Percentiles rank a stretch among this genome's conserved stretches.
These are phyloP conservation scores for Myriosclerotinia curreyana DNA, from an alignment of 2,329 filamentous ascomycete species.

Conservation along the genomic window DNA sequence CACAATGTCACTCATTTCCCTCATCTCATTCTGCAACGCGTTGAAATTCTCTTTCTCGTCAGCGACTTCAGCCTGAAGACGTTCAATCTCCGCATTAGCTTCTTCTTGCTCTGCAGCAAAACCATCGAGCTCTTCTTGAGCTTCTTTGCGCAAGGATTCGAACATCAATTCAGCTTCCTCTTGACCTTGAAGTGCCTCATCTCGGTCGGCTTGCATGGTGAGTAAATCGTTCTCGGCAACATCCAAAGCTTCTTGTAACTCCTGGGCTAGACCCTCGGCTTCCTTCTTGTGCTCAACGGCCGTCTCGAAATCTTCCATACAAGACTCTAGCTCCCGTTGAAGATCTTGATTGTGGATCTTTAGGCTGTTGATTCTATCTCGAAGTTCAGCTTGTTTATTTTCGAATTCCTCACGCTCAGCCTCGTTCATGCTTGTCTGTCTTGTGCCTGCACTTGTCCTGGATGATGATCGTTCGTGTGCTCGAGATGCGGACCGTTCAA, in stretches of 20 bases:
- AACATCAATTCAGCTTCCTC: slow-evolving; percentile 57
- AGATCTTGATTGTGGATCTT: slow-evolving; percentile 89
- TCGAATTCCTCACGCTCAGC: slow-evolving; percentile 83
- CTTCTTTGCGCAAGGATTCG: slow-evolving; percentile 58
- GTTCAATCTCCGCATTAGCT: slow-evolving; percentile 66
- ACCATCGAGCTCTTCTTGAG: slow-evolving; percentile 63
- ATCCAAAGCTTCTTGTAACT: slow-evolving; percentile 78
- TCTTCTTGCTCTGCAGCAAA: slow-evolving; percentile 71
- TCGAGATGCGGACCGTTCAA: slow-evolving; percentile 90
- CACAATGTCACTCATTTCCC: slow-evolving; percentile 81
- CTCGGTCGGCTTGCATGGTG: slow-evolving; percentile 75
- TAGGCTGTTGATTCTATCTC: slow-evolving; percentile 81
- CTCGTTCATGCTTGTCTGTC: slow-evolving; percentile 55
- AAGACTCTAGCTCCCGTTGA: slow-evolving; percentile 75
- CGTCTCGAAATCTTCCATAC: slow-evolving; percentile 74
- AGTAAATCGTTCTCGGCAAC: slow-evolving; percentile 76
- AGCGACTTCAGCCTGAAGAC: slow-evolving; percentile 67
- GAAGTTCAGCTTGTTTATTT: slow-evolving; percentile 74
- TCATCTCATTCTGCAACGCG: slow-evolving; percentile 91
- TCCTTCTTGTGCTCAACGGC: slow-evolving; percentile 62
- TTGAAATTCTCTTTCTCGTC: slow-evolving; percentile 83
- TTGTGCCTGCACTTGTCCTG: slow-evolving; percentile 51
- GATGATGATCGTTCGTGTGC: slow-evolving; percentile 72
- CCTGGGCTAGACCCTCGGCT: slow-evolving; percentile 55
- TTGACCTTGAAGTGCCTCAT: slow-evolving; percentile 73